Evolutionary conservation across 2,329 filamentous ascomycete species (phyloP).

Genomic region (Pseudocercospora cruenta): DNA sequence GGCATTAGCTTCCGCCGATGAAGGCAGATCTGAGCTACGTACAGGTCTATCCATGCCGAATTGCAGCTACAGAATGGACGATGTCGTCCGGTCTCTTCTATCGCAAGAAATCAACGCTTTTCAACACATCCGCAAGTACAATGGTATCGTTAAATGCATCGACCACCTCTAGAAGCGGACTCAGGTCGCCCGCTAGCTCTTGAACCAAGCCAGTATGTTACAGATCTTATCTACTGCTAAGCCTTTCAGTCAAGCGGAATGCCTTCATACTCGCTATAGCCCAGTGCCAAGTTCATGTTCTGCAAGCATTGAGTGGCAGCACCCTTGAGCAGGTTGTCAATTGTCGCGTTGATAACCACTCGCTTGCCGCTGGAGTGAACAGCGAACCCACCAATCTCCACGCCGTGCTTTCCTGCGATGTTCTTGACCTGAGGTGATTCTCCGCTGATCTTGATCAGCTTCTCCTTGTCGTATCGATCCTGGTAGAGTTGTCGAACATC

Average conservation of each 20-base stretch:
- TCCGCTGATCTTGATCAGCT: conserved; percentile 87
- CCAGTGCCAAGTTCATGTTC: conserved; percentile 92
- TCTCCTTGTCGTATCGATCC: conserved; percentile 93
- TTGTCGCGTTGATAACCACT: conserved; percentile 90
- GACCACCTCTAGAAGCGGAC: not conserved
- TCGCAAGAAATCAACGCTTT: not conserved
- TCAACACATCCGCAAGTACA: not conserved
- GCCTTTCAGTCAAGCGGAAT: conserved; percentile 64
- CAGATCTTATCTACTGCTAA: not conserved
- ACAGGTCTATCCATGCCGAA: not conserved
- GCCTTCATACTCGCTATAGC: conserved; percentile 85
- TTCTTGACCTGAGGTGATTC: conserved; percentile 84
- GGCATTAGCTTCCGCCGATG: not conserved
- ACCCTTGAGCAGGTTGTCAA: conserved; percentile 92
- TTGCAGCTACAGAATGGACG: not conserved
- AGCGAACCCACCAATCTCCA: conserved; percentile 95
- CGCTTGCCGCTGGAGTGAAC: conserved; percentile 87
- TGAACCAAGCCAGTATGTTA: not conserved
- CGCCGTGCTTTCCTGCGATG: conserved; percentile 81
- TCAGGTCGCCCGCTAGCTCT: not conserved
- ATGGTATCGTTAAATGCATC: conserved; percentile 1
- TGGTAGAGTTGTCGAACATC: conserved; percentile 95
- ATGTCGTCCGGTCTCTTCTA: not conserved
- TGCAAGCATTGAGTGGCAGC: conserved; percentile 91
- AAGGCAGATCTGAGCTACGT: not conserved